Base-by-base conservation (phyloP, 768 basidiomycete genomes). In the Lepiota brunneoincarnata region DNA sequence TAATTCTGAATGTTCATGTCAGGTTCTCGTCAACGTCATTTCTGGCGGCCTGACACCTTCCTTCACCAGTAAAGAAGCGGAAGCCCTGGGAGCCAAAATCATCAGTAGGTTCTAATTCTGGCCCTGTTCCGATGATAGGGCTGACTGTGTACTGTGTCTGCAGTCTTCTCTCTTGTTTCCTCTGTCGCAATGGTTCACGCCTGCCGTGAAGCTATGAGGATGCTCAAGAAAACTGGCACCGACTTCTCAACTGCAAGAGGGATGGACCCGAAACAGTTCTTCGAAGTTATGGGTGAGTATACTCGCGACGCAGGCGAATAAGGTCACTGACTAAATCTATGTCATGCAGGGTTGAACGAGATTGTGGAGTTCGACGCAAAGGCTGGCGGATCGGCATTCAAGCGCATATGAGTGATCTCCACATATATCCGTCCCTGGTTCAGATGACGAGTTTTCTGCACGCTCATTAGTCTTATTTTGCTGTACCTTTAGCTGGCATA, bases 181-280 rank as follows among this genome's bases (percentile, higher is more conserved):
- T 85, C 83, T 57, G 87, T 90, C 26, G 85, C 87, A 18, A 87
- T 86, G 61, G 80, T 88, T 7, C 88, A 90, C 61, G 87, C 80
- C n/a, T 79, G 87, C 50, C 84, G 87, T 44, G 81, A 81, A n/a
- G 88, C 88, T 6, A 88, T 89, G 84, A 77, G 77, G 15, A 81
- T 83, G 0, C 69, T 90, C 40, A 87, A 85, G 72, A 86, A 87
- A 72, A 89, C 87, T 2, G 88, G 88, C 6, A 89, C 87, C 4
- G 88, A 90, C 64, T 87, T 84, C 63, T 53, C 65, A 17, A 70
- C 75, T 17, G 74, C 76, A 12, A 71, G 75, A 58, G 83, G 87
- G 18, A 88, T 89, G 87, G 86, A 88, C 59, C 88, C 88, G 6
- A 86, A 84, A 63, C 75, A 79, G 40, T 89, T 89, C 76, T 89